Conservation (phyloP, 495 filamentous ascomycete genomes). For the Aspergillus kassunensis region DNA sequence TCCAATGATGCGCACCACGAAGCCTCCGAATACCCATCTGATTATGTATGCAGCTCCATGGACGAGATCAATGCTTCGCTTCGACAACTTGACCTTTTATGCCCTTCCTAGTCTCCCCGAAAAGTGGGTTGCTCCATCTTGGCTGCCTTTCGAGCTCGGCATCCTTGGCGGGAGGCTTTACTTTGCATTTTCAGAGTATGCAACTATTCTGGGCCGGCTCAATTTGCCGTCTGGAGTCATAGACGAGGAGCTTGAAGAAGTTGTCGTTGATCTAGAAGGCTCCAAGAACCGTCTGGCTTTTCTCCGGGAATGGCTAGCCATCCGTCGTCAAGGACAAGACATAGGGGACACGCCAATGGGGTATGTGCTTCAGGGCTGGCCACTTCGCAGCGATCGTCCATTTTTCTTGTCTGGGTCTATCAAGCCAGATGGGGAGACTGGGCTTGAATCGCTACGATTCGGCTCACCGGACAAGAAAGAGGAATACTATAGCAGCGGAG, state of each 20-base stretch:
- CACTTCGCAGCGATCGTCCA: slow-evolving; percentile 36
- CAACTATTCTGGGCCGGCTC: slow-evolving; percentile 21
- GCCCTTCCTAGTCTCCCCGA: slow-evolving; percentile 40
- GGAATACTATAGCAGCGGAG: slow-evolving; percentile 10
- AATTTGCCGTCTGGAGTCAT: not conserved
- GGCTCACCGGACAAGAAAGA: not conserved
- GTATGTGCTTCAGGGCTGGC: slow-evolving; percentile 44
- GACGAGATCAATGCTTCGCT: slow-evolving; percentile 49
- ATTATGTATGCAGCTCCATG: slow-evolving; percentile 51
- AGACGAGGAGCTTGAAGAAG: not conserved
- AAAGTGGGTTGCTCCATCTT: slow-evolving; percentile 31
- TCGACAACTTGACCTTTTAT: slow-evolving; percentile 48
- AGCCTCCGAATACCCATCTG: slow-evolving; percentile 27
- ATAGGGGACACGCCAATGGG: slow-evolving; percentile 54
- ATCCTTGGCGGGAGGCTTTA: slow-evolving; percentile 56
- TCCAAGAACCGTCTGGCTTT: slow-evolving; percentile 24
- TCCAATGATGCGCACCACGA: slow-evolving; percentile 14
- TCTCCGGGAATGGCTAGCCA: slow-evolving; percentile 48
- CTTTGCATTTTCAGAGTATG: slow-evolving; percentile 43
- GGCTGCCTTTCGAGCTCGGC: slow-evolving; percentile 50
- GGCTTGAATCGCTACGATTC: slow-evolving; percentile 6
- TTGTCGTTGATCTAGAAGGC: not conserved
- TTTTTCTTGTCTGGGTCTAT: slow-evolving; percentile 32
- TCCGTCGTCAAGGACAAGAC: slow-evolving; percentile 49
- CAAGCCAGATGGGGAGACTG: not conserved